Evolutionary conservation across 495 filamentous ascomycete species (phyloP).

Genomic region (Aspergillus coremiiformis): DNA sequence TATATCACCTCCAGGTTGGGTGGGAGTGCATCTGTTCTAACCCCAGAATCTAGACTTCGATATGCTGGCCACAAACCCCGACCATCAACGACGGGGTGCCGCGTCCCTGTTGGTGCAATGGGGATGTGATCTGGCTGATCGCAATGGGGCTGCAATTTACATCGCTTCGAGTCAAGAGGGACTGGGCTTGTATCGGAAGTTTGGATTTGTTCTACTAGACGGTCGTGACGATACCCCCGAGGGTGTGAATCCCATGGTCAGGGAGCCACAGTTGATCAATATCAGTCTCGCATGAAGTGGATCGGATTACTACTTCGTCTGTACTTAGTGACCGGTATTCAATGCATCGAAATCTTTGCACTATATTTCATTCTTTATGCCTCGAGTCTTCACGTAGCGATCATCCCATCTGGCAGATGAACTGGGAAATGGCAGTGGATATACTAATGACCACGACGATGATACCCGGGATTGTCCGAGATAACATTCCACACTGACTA

Average conservation of each 20-base stretch:
- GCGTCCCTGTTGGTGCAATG: constrained; percentile 39
- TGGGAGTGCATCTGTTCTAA: not conserved
- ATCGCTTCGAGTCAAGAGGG: constrained; percentile 14
- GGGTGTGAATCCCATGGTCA: not conserved
- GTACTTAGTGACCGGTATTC: no score
- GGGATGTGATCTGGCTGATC: constrained; percentile 36
- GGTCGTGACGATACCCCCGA: not conserved
- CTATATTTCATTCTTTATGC: no score
- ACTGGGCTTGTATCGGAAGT: constrained; percentile 10
- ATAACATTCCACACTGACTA: no score
- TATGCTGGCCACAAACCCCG: constrained; percentile 38
- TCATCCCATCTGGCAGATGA: no score
- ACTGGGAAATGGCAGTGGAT: no score
- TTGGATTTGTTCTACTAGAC: constrained; percentile 17
- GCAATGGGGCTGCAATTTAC: constrained; percentile 17
- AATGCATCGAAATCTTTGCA: no score
- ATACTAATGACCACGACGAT: no score
- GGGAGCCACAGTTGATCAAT: not conserved
- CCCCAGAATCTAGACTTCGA: constrained; percentile 24
- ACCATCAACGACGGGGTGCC: constrained; percentile 40
- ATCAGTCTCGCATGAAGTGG: no score
- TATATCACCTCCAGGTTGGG: not conserved
- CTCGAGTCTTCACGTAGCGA: no score
- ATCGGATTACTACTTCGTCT: no score
- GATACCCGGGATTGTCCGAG: no score